These are phyloP conservation scores for Orbilia ellipsospora DNA, from an alignment of 2,329 filamentous ascomycete species.

Conservation along the genomic window DNA sequence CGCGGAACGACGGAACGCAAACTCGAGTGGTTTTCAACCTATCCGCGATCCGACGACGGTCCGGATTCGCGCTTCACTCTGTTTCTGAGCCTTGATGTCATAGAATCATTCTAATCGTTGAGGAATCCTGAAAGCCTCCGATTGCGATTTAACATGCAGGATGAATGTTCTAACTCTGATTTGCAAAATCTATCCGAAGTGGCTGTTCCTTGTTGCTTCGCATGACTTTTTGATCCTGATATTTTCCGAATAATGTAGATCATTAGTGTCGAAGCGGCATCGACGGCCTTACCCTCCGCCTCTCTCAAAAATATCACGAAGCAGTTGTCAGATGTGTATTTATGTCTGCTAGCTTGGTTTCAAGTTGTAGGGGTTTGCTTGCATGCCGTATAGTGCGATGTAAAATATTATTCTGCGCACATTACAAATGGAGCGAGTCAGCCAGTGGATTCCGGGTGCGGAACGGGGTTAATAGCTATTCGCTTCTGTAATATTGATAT, in stretches of 20 bases:
- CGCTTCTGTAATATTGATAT: constrained; percentile 9
- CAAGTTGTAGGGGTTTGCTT: constrained; percentile 17
- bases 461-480: neutral
- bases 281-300: constrained; percentile 40
- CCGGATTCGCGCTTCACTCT: constrained; percentile 27
- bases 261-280: constrained; percentile 37
- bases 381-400: neutral
- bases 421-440: constrained; percentile 16
- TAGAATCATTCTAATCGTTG: neutral
- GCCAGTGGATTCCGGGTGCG: neutral
- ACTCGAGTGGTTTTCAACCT: neutral
- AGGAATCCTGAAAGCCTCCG: neutral
- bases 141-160: neutral
- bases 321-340: constrained; percentile 18
- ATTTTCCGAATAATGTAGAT: constrained; percentile 31
- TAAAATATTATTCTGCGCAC: no score
- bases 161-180: neutral
- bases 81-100: neutral
- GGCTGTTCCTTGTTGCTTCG: no score
- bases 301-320: constrained; percentile 11
- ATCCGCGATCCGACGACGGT: constrained; percentile 23
- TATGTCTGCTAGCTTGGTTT: constrained; percentile 29
- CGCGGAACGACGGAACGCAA: constrained; percentile 39
- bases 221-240: constrained; percentile 3
- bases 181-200: no score